Base-by-base conservation (phyloP, 169 alveolate species). In the Cryptosporidium parvum region DNA sequence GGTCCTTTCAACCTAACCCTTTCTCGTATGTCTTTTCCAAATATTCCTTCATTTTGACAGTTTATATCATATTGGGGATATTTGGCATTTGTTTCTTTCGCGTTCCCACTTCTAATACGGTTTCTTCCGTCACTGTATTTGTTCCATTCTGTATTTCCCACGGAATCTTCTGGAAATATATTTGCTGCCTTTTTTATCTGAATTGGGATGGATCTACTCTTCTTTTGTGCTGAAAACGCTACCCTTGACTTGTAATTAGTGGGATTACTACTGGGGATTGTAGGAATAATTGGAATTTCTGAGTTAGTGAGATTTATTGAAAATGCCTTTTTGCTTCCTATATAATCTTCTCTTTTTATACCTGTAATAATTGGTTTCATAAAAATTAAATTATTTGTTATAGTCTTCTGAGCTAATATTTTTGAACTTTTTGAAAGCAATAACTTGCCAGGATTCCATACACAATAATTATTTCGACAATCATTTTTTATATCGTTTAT, bases 1-100 rank as follows among this genome's bases (percentile, higher is more conserved):
- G 75, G 89, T 1, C 75, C 80, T 4, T 6, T 67, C 12, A 80
- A 44, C 7, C 31, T 73, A 33, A 73, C 37, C 10, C 3, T 69
- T 23, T 69, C 29, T 29, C 1, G 48, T 51, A 16, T 4, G 3
- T 7, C 0, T 44, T 45, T 21, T 8, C 26, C 7, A 29, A 52
- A 26, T 26, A n/a, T n/a, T 56, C 5, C 7, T 21, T 56, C 37
- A n/a, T 56, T 3, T 16, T 48, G 56, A 48, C n/a, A 2, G 3
- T 10, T 48, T 48, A 3, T 16, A 48, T 5, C 0, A 48, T 12
- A 48, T 0, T 14, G 18, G 12, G 21, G 21, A 48, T 14, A 16
- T 14, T 9, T 44, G 18, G 0, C 2, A 2, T 3, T 0, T 44
- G 14, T 48, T 21, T 2, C 21, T 21, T 8, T 48, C 18, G 8